phyloP scores from a whole-genome alignment of 352 stramenopile species.

The Thalassiosira livingstoniorum region DNA sequence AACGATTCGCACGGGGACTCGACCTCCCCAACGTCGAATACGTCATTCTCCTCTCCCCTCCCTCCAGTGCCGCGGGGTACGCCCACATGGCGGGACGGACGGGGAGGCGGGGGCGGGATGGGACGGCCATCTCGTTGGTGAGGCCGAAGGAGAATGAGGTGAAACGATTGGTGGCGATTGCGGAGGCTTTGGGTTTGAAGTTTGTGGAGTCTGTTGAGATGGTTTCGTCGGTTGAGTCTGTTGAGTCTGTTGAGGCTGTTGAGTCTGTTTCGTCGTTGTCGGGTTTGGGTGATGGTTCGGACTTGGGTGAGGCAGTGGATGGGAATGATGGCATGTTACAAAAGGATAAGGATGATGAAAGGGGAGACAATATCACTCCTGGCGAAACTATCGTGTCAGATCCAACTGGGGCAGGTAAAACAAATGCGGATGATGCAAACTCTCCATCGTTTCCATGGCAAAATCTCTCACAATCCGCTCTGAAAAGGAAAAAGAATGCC shows the following conservation, averaged over 20 bases:
- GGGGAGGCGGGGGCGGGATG: constrained; percentile 51
- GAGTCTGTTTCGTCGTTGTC: constrained; percentile 18
- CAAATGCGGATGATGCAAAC: no score
- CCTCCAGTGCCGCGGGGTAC: constrained; percentile 70
- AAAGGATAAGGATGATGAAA: neutral
- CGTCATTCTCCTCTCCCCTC: constrained; percentile 64
- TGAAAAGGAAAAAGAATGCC: constrained; percentile 29
- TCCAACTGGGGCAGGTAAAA: neutral
- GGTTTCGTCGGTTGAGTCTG: no score
- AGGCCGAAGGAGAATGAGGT: constrained; percentile 57
- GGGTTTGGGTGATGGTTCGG: constrained; percentile 2
- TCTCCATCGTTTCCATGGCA: constrained; percentile 19
- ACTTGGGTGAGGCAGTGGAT: neutral
- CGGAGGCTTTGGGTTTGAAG: constrained; percentile 62
- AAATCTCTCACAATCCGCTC: constrained; percentile 12
- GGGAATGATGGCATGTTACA: neutral
- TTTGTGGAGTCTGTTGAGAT: no score
- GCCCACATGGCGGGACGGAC: constrained; percentile 74
- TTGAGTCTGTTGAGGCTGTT: no score
- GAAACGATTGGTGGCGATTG: constrained; percentile 59
- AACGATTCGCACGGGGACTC: constrained; percentile 74
- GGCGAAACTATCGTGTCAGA: neutral
- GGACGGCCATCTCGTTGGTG: constrained; percentile 63
- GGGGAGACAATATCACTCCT: neutral
- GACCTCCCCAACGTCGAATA: constrained; percentile 72